Conservation (phyloP, 1,284 basidiomycete genomes). For the Xerocomus amazonicus region DNA sequence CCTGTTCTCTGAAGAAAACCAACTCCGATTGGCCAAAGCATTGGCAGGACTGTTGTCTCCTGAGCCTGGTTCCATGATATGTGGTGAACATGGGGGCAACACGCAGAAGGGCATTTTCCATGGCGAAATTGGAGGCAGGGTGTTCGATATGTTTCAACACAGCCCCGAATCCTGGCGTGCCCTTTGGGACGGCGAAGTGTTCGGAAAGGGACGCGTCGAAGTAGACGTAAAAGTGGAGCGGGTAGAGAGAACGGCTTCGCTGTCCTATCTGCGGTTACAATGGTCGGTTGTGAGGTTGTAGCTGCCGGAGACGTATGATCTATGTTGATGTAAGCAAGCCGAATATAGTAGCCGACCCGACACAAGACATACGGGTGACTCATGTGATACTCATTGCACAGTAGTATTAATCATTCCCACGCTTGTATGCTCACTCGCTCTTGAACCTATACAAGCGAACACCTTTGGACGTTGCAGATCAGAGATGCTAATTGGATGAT, state of each 20-base stretch:
- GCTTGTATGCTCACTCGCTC: too few relatives aligned
- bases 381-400: too few relatives aligned
- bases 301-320: not conserved
- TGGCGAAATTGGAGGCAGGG: not conserved
- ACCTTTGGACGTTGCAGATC: too few relatives aligned
- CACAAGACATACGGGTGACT: too few relatives aligned
- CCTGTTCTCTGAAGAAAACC: conserved; percentile 35
- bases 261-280: conserved; percentile 1
- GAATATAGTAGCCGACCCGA: too few relatives aligned
- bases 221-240: conserved; percentile 10
- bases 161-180: conserved; percentile 29
- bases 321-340: too few relatives aligned
- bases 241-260: not conserved
- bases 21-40: conserved; percentile 30
- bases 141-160: conserved; percentile 27
- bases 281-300: conserved; percentile 30
- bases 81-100: conserved; percentile 21
- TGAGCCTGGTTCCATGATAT: conserved; percentile 33
- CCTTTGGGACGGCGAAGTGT: conserved; percentile 33
- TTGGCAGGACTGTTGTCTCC: conserved; percentile 34
- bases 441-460: too few relatives aligned
- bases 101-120: conserved; percentile 3
- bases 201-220: conserved; percentile 29
- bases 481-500: too few relatives aligned
- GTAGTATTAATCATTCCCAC: too few relatives aligned